A percentile compares a stretch with the other conserved stretches of the same genome.
phyloP scores from a whole-genome alignment of 2,329 filamentous ascomycete genomes.

The Neurospora sp. region DNA sequence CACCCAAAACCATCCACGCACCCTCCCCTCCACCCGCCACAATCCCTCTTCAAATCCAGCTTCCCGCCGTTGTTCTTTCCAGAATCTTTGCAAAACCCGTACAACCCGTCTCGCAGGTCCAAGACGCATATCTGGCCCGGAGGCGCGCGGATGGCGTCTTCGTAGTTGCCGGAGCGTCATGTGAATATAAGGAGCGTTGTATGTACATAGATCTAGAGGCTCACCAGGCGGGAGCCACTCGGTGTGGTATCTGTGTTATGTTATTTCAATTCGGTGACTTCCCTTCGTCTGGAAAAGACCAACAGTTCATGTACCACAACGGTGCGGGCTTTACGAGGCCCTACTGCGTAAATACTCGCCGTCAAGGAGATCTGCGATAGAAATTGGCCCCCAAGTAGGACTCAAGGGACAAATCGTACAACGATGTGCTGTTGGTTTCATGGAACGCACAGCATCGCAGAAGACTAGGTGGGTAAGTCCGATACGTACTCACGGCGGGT shows the following conservation, averaged over 20 bases:
- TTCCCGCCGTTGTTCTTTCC: background rate
- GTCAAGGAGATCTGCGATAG: background rate
- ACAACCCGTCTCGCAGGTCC: background rate
- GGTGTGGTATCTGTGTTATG: background rate
- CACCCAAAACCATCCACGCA: background rate
- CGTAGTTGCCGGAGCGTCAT: background rate
- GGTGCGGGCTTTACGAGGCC: background rate
- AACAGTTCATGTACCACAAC: background rate
- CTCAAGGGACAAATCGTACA: background rate
- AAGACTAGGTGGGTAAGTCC: background rate
- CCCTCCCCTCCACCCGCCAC: background rate
- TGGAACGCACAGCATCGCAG: background rate
- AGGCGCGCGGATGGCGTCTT: background rate
- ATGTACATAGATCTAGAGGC: background rate
- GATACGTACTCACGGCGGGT: background rate
- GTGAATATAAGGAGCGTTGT: background rate
- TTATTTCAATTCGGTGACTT: background rate
- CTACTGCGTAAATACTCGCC: background rate
- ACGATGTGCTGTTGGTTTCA: background rate
- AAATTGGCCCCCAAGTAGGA: background rate
- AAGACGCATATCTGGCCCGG: background rate
- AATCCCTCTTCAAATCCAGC: background rate
- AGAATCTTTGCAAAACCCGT: background rate
- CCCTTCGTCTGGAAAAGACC: background rate
- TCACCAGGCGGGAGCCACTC: background rate